phyloP scores from a whole-genome alignment of 495 filamentous ascomycete species.

The Lepraria neglecta region DNA sequence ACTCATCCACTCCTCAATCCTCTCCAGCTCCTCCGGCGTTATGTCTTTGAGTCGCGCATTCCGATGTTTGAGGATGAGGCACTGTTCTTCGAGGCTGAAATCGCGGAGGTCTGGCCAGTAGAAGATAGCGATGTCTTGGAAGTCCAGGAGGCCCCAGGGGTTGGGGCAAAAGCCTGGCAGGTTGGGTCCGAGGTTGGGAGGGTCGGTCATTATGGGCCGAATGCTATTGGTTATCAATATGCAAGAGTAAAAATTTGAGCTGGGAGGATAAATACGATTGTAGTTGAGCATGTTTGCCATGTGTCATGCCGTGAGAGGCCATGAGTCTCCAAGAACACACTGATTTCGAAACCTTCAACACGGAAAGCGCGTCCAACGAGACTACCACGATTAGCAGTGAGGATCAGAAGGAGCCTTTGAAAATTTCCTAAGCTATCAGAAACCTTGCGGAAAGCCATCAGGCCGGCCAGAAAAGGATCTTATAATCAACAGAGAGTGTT shows the following conservation, averaged over 20 bases:
- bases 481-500: no score
- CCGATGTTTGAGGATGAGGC: background rate
- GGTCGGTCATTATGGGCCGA: background rate
- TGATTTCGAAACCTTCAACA: no score
- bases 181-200: background rate
- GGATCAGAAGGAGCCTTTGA: no score
- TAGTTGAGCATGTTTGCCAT: no score
- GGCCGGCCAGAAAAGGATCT: no score
- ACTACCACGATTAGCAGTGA: no score
- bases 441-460: no score
- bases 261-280: no score
- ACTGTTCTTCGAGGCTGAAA: background rate
- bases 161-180: constrained; percentile 3
- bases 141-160: constrained; percentile 5
- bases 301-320: no score
- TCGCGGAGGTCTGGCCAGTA: background rate
- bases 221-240: background rate
- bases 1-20: background rate
- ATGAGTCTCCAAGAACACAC: no score
- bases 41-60: background rate
- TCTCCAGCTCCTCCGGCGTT: background rate
- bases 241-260: background rate
- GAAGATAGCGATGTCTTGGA: constrained; percentile 7
- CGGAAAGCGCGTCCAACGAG: no score
- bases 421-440: no score